Percentiles rank a stretch among this genome's conserved stretches.
These are phyloP conservation scores for Trametes villosa DNA, from an alignment of 768 basidiomycete genomes.

Conservation along the genomic window DNA sequence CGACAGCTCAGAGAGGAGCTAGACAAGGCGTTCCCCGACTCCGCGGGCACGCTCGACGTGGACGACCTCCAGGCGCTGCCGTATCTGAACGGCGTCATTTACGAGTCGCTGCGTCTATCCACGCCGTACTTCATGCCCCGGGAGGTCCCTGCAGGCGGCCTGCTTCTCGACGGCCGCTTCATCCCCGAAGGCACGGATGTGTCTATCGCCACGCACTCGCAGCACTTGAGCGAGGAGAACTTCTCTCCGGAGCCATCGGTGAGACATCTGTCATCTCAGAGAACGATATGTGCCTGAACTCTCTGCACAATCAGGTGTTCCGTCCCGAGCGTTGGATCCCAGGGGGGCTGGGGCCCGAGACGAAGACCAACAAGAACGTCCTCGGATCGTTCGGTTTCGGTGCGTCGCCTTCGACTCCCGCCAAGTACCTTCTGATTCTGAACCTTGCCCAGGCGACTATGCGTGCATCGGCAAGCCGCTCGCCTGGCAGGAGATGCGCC, in stretches of 20 bases:
- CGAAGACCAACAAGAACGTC: not conserved
- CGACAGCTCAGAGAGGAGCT: constrained; percentile 32
- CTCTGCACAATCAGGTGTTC: constrained; percentile 32
- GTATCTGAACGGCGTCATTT: constrained; percentile 39
- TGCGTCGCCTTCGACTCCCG: not conserved
- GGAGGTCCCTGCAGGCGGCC: constrained; percentile 33
- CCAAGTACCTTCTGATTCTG: not conserved
- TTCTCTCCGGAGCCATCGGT: constrained; percentile 28
- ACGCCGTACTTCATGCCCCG: constrained; percentile 37
- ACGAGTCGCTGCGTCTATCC: constrained; percentile 38
- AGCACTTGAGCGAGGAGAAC: constrained; percentile 33
- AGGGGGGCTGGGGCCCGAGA: not conserved
- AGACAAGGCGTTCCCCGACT: constrained; percentile 30
- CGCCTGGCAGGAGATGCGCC: not conserved
- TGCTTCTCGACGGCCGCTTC: constrained; percentile 31
- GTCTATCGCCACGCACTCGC: constrained; percentile 33
- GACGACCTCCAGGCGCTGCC: constrained; percentile 31
- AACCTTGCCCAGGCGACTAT: not conserved
- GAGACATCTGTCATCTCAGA: not conserved
- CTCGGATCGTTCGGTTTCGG: not conserved
- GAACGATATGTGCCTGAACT: not conserved
- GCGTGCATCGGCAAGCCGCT: not conserved
- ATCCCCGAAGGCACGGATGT: constrained; percentile 38
- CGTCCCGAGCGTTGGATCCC: constrained; percentile 45
- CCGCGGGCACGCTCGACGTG: constrained; percentile 15